Evolutionary conservation across 495 filamentous ascomycete genomes (phyloP).

Genomic region (Talaromyces trachyspermus): DNA sequence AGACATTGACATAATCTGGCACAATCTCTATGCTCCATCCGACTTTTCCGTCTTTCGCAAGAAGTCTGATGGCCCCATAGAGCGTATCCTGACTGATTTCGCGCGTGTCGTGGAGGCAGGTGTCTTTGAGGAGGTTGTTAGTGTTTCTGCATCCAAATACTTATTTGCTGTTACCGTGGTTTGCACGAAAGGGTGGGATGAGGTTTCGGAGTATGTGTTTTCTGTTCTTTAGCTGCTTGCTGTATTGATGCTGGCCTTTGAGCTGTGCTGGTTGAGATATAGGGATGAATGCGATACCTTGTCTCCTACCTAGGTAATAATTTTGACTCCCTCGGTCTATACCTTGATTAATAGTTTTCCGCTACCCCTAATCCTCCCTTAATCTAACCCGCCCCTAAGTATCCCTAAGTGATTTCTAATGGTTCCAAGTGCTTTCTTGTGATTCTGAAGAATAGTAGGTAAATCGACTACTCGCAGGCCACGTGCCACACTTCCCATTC

Average conservation of each 20-base stretch:
- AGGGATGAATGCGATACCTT: too few species aligned
- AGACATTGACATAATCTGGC: constrained; percentile 1
- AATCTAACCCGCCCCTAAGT: too few species aligned
- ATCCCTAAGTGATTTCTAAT: too few species aligned
- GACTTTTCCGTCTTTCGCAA: not conserved
- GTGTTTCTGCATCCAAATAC: not conserved
- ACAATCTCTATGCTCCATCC: not conserved
- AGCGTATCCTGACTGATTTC: not conserved
- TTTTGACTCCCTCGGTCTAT: not conserved
- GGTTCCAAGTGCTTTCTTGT: too few species aligned
- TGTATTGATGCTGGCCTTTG: too few species aligned
- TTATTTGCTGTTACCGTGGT: not conserved
- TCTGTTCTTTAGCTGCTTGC: not conserved
- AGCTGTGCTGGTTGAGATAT: too few species aligned
- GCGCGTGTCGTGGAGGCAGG: not conserved
- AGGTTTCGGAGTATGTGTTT: not conserved
- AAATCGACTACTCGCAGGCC: too few species aligned
- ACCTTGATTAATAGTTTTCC: too few species aligned
- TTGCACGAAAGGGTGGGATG: not conserved
- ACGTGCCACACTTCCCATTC: too few species aligned
- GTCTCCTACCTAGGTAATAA: too few species aligned
- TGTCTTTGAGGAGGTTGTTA: constrained; percentile 1
- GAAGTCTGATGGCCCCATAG: not conserved
- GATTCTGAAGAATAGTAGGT: too few species aligned
- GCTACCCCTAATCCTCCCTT: too few species aligned